Evolutionary conservation across 148 eudicot species (phyloP).

Genomic region (Camellia sinensis): DNA sequence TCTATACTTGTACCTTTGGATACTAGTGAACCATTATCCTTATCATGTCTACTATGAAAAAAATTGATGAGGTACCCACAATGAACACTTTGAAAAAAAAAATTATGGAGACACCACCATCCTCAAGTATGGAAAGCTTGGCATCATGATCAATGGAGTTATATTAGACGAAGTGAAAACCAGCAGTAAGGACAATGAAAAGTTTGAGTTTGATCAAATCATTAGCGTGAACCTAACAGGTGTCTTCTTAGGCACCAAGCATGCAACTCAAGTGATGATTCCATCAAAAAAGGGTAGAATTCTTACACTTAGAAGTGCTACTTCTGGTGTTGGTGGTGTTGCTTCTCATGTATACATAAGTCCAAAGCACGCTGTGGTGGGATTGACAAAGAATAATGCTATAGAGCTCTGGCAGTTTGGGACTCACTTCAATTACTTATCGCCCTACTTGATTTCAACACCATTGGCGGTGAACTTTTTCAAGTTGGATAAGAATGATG

Average conservation of each 20-base stretch:
- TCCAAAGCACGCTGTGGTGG: slow-evolving; percentile 36
- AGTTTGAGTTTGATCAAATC: slow-evolving; percentile 21
- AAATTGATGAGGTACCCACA: too few species aligned
- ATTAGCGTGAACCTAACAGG: slow-evolving; percentile 26
- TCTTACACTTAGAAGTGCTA: slow-evolving; percentile 23
- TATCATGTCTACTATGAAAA: too few species aligned
- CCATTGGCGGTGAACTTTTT: slow-evolving; percentile 11
- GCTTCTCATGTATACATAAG: slow-evolving; percentile 26
- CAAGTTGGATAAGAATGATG: slow-evolving; percentile 13
- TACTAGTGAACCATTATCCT: too few species aligned
- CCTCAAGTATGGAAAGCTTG: slow-evolving; percentile 27
- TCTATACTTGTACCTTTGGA: too few species aligned
- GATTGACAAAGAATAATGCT: slow-evolving; percentile 27
- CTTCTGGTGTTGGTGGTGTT: slow-evolving; percentile 18
- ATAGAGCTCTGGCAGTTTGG: slow-evolving; percentile 37
- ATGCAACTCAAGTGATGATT: slow-evolving; percentile 41
- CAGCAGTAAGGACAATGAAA: slow-evolving; percentile 15
- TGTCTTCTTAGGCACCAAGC: slow-evolving; percentile 36
- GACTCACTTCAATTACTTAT: slow-evolving; percentile 36
- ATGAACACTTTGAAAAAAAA: too few species aligned
- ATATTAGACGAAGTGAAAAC: neutral
- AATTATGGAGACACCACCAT: neutral
- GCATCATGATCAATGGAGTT: slow-evolving; percentile 40
- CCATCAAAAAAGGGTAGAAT: slow-evolving; percentile 27
- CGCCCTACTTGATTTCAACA: slow-evolving; percentile 24